Conservation (phyloP, 306 rosid species). For the Potentilla sterilis region DNA sequence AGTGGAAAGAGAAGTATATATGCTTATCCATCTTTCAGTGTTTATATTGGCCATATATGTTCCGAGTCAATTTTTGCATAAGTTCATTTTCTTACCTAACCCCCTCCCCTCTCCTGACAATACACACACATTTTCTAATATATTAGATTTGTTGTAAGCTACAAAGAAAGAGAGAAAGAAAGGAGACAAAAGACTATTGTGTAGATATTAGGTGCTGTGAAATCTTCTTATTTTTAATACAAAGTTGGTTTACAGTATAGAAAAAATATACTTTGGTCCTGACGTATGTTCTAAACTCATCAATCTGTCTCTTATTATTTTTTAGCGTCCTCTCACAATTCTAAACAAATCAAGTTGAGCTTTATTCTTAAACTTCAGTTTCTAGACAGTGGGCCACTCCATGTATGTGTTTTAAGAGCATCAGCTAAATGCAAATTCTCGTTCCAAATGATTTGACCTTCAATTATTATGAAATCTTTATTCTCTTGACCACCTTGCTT, state of each 20-base stretch:
- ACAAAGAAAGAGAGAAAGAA: background rate
- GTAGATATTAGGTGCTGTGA: background rate
- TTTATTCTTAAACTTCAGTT: background rate
- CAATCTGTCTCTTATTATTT: background rate
- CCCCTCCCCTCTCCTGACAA: background rate
- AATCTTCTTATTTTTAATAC: background rate
- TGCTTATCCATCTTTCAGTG: slow-evolving; percentile 22
- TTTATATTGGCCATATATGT: slow-evolving; percentile 27
- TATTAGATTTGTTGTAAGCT: background rate
- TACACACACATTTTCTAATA: background rate
- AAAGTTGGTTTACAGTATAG: background rate
- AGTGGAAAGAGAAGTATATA: slow-evolving; percentile 95
- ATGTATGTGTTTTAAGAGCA: background rate
- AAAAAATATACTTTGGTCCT: background rate
- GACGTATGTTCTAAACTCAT: background rate
- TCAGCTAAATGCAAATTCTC: background rate
- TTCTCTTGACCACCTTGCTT: background rate
- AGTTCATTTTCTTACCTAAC: background rate
- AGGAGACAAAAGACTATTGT: background rate
- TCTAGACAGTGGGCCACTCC: background rate
- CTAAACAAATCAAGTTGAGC: background rate
- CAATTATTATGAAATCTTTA: background rate
- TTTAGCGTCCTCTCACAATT: background rate
- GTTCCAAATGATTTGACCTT: background rate
- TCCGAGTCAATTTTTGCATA: background rate